Conservation (phyloP, 208 protist genomes). For the Acanthamoeba triangularis region DNA sequence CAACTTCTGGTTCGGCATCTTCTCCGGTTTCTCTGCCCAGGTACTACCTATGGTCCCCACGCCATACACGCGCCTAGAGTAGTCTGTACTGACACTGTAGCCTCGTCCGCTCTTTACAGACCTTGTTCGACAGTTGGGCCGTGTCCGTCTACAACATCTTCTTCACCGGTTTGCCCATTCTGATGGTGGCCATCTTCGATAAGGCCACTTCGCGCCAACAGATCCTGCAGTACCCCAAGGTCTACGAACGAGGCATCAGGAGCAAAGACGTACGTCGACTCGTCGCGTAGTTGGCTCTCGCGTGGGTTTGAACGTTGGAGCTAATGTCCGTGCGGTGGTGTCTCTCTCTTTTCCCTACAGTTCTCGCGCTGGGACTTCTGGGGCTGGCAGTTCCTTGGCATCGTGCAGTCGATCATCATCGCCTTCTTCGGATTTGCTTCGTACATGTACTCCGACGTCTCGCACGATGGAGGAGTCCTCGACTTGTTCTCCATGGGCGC, state of each 20-base stretch:
- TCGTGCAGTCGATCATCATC: slow-evolving; percentile 64
- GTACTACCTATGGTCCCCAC: slow-evolving; percentile 78
- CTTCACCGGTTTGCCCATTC: slow-evolving; percentile 92
- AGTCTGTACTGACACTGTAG: background rate
- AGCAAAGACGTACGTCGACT: slow-evolving; percentile 59
- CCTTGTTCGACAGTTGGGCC: slow-evolving; percentile 81
- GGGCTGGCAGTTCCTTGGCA: slow-evolving; percentile 73
- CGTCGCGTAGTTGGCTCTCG: background rate
- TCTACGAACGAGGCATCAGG: slow-evolving; percentile 59
- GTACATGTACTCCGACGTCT: slow-evolving; percentile 32
- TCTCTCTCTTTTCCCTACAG: background rate
- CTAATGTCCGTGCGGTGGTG: background rate
- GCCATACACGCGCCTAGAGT: background rate
- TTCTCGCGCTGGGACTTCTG: slow-evolving; percentile 32
- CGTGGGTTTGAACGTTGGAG: background rate
- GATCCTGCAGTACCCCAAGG: slow-evolving; percentile 41
- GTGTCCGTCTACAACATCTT: slow-evolving; percentile 92
- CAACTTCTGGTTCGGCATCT: slow-evolving; percentile 95
- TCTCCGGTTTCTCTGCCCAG: slow-evolving; percentile 94
- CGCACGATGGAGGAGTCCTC: slow-evolving; percentile 22
- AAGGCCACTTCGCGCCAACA: slow-evolving; percentile 79
- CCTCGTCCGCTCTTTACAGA: slow-evolving; percentile 15
- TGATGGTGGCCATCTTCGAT: slow-evolving; percentile 92
- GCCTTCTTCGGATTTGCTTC: slow-evolving; percentile 68
- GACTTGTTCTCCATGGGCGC: slow-evolving; percentile 69